A percentile compares a stretch with the other conserved stretches of the same genome.
These are phyloP conservation scores for Tetracladium setigerum DNA, from an alignment of 495 filamentous ascomycete species.

Conservation along the genomic window DNA sequence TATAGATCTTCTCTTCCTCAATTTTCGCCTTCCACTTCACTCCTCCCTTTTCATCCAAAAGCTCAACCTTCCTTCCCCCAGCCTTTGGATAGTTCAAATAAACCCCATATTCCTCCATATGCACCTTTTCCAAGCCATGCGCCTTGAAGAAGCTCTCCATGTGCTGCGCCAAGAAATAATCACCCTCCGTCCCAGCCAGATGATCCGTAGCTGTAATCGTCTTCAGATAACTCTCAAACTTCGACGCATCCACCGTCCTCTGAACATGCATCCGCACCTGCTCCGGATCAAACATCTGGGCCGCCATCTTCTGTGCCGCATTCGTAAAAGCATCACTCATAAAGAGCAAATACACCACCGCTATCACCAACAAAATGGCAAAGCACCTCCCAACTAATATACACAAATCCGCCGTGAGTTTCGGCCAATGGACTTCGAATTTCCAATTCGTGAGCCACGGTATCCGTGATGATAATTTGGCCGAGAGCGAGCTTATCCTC, in stretches of 20 bases:
- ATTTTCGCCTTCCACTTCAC: conserved; percentile 73
- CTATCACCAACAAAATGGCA: conserved; percentile 65
- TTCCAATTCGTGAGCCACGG: conserved; percentile 17
- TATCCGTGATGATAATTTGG: conserved; percentile 29
- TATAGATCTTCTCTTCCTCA: conserved; percentile 61
- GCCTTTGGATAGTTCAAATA: conserved; percentile 86
- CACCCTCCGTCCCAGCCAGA: conserved; percentile 85
- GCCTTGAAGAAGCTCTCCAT: conserved; percentile 64
- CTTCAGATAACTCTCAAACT: conserved; percentile 61
- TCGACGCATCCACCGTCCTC: conserved; percentile 52
- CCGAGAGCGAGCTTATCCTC: conserved; percentile 38
- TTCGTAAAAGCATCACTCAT: conserved; percentile 69
- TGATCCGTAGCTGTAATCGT: conserved; percentile 76
- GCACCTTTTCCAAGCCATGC: conserved; percentile 63
- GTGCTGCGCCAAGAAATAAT: conserved; percentile 73
- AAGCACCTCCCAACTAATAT: conserved; percentile 63
- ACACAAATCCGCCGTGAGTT: conserved; percentile 29
- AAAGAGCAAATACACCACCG: conserved; percentile 74
- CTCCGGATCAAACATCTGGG: conserved; percentile 56
- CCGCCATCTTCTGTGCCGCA: conserved; percentile 40
- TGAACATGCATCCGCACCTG: conserved; percentile 63
- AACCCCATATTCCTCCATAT: conserved; percentile 69
- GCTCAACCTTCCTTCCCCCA: conserved; percentile 71
- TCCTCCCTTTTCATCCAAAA: conserved; percentile 58
- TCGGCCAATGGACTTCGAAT: conserved; percentile 18